Evolutionary conservation across 768 basidiomycete genomes (phyloP).

Genomic region (Postia placenta): DNA sequence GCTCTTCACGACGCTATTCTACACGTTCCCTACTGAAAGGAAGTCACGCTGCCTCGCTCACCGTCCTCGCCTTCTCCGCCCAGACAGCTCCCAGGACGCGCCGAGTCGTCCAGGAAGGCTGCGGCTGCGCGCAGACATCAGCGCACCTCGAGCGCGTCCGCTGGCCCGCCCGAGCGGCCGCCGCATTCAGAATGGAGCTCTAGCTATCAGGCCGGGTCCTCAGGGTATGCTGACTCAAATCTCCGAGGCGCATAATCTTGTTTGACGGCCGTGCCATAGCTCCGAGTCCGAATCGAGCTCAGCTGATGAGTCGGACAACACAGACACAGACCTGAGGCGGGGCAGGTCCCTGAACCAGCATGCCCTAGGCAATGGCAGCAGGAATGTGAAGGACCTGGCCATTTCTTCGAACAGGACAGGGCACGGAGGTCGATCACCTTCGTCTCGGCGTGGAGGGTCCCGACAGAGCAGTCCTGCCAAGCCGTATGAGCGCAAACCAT

Average conservation of each 20-base stretch:
- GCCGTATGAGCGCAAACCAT: slow-evolving; percentile 34
- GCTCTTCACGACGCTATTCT: too few species aligned
- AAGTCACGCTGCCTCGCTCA: slow-evolving; percentile 70
- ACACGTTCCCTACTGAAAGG: too few species aligned
- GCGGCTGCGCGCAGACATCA: slow-evolving; percentile 2
- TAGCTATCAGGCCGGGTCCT: slow-evolving; percentile 83
- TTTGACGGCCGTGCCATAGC: slow-evolving; percentile 2
- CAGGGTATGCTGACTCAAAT: slow-evolving; percentile 57
- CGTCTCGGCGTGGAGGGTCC: slow-evolving; percentile 29
- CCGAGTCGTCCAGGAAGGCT: slow-evolving; percentile 34
- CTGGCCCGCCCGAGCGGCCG: slow-evolving; percentile 18
- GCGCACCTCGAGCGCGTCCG: slow-evolving; percentile 19
- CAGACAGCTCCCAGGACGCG: slow-evolving; percentile 44
- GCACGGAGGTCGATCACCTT: slow-evolving; percentile 5
- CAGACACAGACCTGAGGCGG: slow-evolving; percentile 16
- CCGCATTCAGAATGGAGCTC: slow-evolving; percentile 68
- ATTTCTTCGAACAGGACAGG: slow-evolving; percentile 4
- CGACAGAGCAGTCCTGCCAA: slow-evolving; percentile 32
- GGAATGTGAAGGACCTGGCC: not conserved
- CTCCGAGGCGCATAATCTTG: not conserved
- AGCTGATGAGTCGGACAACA: slow-evolving; percentile 18
- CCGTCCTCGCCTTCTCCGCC: slow-evolving; percentile 74
- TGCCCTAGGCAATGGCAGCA: slow-evolving; percentile 7
- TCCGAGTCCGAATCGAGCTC: slow-evolving; percentile 17
- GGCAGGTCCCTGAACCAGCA: slow-evolving; percentile 17